A percentile compares a stretch with the other conserved stretches of the same genome.
phyloP scores from a whole-genome alignment of 1,284 basidiomycete species.

The Ceratobasidium sp. region DNA sequence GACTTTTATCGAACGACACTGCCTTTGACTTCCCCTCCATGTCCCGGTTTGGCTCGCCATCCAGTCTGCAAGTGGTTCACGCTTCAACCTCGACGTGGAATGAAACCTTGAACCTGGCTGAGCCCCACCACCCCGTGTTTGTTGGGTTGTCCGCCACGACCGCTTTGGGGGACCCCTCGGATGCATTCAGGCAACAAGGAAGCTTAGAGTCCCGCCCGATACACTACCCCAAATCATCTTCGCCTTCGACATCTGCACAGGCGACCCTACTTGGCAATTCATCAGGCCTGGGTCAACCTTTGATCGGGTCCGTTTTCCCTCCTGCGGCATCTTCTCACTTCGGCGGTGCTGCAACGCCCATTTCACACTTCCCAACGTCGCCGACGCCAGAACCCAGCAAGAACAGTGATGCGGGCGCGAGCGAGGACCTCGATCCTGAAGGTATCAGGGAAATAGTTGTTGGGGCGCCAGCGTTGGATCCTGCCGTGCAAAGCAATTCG shows the following conservation, averaged over 20 bases:
- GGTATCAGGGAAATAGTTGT: conserved; percentile 7
- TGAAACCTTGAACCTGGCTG: not conserved
- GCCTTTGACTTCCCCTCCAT: conserved; percentile 23
- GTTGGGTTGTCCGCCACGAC: no score
- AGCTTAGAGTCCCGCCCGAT: no score
- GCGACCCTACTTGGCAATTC: no score
- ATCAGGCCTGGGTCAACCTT: no score
- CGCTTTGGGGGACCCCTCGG: no score
- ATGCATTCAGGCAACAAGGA: no score
- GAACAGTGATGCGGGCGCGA: conserved; percentile 24
- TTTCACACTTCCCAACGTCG: conserved; percentile 33
- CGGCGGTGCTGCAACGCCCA: conserved; percentile 4
- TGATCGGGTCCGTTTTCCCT: no score
- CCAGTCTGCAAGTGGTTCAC: not conserved
- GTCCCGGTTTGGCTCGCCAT: not conserved
- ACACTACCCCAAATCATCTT: no score
- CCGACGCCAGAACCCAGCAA: conserved; percentile 25
- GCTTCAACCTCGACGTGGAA: not conserved
- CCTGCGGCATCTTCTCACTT: no score
- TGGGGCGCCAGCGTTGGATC: conserved; percentile 5
- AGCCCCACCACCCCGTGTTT: no score
- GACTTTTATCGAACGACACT: not conserved
- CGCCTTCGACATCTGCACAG: no score
- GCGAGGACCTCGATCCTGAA: conserved; percentile 28
- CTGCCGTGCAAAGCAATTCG: not conserved